These are phyloP conservation scores for Ophiobolus disseminans DNA, from an alignment of 2,329 filamentous ascomycete species.

Conservation along the genomic window DNA sequence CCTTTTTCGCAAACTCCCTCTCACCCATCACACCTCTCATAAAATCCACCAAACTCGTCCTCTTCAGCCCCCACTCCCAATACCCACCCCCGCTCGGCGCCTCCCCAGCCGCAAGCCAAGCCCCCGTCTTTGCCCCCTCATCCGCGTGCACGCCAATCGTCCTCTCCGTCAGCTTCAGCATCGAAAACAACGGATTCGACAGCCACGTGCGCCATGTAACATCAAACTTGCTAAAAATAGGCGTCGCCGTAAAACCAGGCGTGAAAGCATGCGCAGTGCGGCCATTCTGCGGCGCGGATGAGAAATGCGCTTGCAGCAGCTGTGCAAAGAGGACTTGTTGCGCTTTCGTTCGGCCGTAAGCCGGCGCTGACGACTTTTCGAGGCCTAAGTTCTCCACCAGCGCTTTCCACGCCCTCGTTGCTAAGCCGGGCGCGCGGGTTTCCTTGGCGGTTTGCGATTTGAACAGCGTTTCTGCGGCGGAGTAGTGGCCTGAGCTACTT, in stretches of 20 bases:
- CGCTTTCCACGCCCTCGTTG: not conserved
- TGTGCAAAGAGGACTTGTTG: conserved; percentile 20
- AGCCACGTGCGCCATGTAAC: conserved; percentile 17
- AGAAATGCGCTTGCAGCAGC: conserved; percentile 16
- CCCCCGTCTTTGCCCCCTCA: conserved; percentile 22
- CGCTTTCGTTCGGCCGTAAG: conserved; percentile 17
- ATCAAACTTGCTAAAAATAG: conserved; percentile 17
- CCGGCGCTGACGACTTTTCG: not conserved
- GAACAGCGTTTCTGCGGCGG: no score
- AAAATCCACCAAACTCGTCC: conserved; percentile 17
- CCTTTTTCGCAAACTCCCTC: conserved; percentile 1
- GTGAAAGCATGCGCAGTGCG: conserved; percentile 15
- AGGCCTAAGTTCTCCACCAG: not conserved
- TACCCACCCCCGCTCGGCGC: conserved; percentile 10
- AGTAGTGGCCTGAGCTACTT: conserved; percentile 18
- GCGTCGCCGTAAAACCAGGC: conserved; percentile 18
- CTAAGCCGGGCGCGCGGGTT: no score
- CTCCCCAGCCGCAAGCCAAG: conserved; percentile 16
- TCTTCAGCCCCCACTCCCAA: conserved; percentile 16
- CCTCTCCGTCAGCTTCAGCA: conserved; percentile 16
- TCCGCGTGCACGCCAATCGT: conserved; percentile 12
- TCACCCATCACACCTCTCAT: conserved; percentile 7
- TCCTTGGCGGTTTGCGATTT: no score
- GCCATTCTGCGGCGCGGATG: not conserved
- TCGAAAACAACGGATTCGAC: conserved; percentile 13